Base-by-base conservation (phyloP, 2,329 filamentous ascomycete species). In the Fusarium oxysporum region DNA sequence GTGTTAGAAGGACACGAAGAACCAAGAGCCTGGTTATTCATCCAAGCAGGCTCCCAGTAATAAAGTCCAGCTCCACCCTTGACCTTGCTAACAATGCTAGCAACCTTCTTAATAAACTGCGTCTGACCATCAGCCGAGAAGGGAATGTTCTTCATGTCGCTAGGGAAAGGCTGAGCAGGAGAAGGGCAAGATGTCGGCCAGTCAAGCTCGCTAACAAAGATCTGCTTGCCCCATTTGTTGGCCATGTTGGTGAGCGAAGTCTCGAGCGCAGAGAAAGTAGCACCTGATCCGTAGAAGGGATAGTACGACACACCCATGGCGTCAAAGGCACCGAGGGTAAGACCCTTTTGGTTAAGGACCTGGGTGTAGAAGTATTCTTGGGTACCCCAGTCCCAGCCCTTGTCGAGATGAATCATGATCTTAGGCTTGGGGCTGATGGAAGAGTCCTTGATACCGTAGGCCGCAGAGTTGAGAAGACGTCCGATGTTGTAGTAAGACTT, bases 321-420 rank as follows among this genome's bases (percentile, higher is more conserved):
- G 79, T 94, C 92, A 66, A 91, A 93, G 71, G 93, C 91, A 9
- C 82, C 81, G 0, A 82, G 6, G 80, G 77, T 6, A 92, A 82
- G 2, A 84, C 83, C 4, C 87, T 90, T 30, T 83, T 81, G 12
- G 32, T 78, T 83, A 1, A 92, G 83, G 0, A 91, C 86, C 6
- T 83, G 84, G 30, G 86, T 86, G 81, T 93, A 94, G 80, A 89
- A 93, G 83, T 86, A 91, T 68, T 91, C 82, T 78, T 93, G 91
- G 6, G 87, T 87, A 7, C 81, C 84, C 90, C 89, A 92, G 71
- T 92, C 86, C 90, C 91, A 94, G n/a, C 92, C 92, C 76, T 93
- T 92, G 79, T 94, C 91, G 7, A 93, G 85, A 76, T 94, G 92
- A 44, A 94, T 88, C 90, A 94, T 90, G 80, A 93, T 92, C 78